Evolutionary conservation across 495 filamentous ascomycete genomes (phyloP), one percentile per base, ranked within the genome.

Genomic region (Podospora tetraspora): DNA sequence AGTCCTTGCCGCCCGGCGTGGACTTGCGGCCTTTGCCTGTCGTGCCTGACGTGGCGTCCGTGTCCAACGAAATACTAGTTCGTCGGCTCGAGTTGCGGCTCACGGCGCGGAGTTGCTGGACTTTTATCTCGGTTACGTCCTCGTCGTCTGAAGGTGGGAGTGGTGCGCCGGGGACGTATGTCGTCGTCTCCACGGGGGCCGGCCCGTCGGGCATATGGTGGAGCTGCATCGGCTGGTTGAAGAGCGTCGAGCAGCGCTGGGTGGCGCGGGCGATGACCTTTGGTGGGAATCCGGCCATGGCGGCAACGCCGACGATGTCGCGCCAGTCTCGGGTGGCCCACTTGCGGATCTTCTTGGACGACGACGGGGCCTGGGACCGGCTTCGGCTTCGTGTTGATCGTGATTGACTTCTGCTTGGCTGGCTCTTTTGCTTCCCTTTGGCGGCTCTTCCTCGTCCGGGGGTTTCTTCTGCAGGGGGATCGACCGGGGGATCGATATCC

Each of bases 241-340:
- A 93, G 0, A 97, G 79, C 32, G 83, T 82, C 1, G 87, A 83
- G 73, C 93, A 97, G 43, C 93, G 82, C 72, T 87, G 80, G 3
- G 88, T 84, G 1, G 92, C 83, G 61, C 90, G 84, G 57, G 85
- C 82, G 9, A 96, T 80, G 6, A 87, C 90, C 5, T 75, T 73
- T 1, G 83, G 72, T 1, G 88, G 79, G 74, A 91, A 90, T 0
- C 90, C 91, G 1, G 82, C 85, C 67, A 93, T 82, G 0, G 90
- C 84, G 23, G 93, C 93, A 0, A 91, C 79, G 10, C 90, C 90
- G 32, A 96, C 75, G 1, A 95, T 84, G 65, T 94, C 90, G 58
- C 89, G 89, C 93, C 93, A 97, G 76, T 94, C 90, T 2, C 91
- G 86, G 6, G 88, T 77, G 3, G 78, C 68, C 83, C 66, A 85